phyloP scores from a whole-genome alignment of 2,329 filamentous ascomycete species.

The Periconia digitata region DNA sequence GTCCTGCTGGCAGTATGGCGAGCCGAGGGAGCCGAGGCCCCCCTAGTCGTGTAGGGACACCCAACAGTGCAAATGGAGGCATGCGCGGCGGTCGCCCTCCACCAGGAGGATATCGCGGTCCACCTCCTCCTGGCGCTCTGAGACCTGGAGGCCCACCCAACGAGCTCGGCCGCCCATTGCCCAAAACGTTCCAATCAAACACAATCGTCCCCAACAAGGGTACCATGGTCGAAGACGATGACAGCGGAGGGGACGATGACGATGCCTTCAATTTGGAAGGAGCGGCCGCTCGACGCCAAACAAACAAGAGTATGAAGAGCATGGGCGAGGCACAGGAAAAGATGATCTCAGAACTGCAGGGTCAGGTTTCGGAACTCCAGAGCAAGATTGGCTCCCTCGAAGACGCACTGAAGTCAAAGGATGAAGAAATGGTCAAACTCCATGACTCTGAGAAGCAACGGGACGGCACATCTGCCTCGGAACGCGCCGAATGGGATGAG shows the following conservation, averaged over 20 bases:
- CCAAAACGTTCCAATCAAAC: constrained; percentile 91
- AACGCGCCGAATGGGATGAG: constrained; percentile 72
- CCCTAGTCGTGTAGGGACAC: constrained; percentile 57
- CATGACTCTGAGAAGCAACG: constrained; percentile 61
- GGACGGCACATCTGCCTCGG: constrained; percentile 55
- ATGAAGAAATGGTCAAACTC: constrained; percentile 66
- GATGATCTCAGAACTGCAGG: constrained; percentile 73
- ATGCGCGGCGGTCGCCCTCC: constrained; percentile 45
- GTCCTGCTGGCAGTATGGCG: constrained; percentile 64
- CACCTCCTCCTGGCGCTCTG: constrained; percentile 29
- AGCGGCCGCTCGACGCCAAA: constrained; percentile 45
- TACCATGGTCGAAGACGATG: constrained; percentile 84
- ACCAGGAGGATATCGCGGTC: constrained; percentile 34
- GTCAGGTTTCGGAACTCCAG: constrained; percentile 72
- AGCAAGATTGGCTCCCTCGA: constrained; percentile 75
- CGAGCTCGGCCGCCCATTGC: constrained; percentile 74
- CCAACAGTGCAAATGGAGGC: constrained; percentile 56
- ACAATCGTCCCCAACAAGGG: constrained; percentile 98
- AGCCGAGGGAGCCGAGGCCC: constrained; percentile 57
- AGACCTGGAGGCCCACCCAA: constrained; percentile 44
- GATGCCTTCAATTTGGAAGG: constrained; percentile 64
- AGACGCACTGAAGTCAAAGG: constrained; percentile 66
- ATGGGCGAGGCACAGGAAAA: constrained; percentile 39
- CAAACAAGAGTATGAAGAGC: constrained; percentile 46
- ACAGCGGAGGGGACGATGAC: constrained; percentile 57